These are phyloP conservation scores for Venturia pyrina DNA, from an alignment of 2,329 filamentous ascomycete genomes.

Conservation along the genomic window DNA sequence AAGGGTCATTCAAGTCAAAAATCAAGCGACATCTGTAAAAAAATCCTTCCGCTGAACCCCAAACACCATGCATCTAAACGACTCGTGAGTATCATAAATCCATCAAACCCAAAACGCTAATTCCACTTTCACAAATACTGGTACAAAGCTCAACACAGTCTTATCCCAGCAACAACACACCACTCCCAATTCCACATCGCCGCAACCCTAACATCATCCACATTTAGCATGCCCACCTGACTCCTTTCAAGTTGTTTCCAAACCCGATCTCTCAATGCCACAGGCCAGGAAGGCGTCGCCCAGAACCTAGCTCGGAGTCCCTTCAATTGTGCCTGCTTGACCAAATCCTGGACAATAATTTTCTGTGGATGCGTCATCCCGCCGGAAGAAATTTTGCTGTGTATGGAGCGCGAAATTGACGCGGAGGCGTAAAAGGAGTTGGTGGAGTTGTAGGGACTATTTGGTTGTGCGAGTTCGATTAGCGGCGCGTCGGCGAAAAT, in stretches of 20 bases:
- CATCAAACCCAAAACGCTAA: background rate
- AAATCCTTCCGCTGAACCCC: background rate
- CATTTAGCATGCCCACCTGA: slow-evolving; percentile 49
- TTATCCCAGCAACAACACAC: slow-evolving; percentile 7
- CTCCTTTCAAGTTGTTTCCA: slow-evolving; percentile 46
- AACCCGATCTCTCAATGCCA: slow-evolving; percentile 41
- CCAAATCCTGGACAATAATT: slow-evolving; percentile 38
- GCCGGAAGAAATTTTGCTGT: slow-evolving; percentile 39
- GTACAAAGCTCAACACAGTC: background rate
- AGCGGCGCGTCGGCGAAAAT: slow-evolving; percentile 14
- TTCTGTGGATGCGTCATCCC: slow-evolving; percentile 38
- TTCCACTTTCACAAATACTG: background rate
- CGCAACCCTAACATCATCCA: slow-evolving; percentile 44
- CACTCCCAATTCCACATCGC: slow-evolving; percentile 36
- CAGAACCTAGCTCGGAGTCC: slow-evolving; percentile 49
- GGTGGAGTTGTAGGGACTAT: slow-evolving; percentile 33
- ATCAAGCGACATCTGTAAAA: background rate
- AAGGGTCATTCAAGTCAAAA: background rate
- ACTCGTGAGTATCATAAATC: background rate
- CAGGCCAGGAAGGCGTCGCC: slow-evolving; percentile 46
- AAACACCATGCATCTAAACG: background rate
- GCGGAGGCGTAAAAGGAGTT: slow-evolving; percentile 61
- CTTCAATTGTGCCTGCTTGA: slow-evolving; percentile 39
- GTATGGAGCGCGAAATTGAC: slow-evolving; percentile 44
- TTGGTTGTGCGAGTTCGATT: slow-evolving; percentile 6